Evolutionary conservation across 257 asterid genomes (phyloP), one percentile per base, ranked within the genome.

Genomic region (Rubia yunnanensis): DNA sequence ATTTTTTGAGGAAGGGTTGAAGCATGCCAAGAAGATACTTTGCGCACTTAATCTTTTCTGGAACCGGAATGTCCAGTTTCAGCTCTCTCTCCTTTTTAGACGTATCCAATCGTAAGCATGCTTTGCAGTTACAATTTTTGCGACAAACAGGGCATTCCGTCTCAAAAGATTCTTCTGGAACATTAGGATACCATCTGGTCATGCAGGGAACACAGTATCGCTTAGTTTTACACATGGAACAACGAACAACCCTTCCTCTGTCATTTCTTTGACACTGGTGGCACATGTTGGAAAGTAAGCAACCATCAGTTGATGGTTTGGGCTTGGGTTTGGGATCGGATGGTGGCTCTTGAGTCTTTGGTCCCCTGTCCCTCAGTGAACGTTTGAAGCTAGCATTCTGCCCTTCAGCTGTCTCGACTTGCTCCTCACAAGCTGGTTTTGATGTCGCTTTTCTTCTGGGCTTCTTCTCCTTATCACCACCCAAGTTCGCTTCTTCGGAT

Each of bases 221-320:
- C 77, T 78, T 92, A 3, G 76, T 50, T 0, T 5, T 10, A 72
- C 98, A 92, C n/a, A 55, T 68, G 71, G 80, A 79, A 77, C 98
- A 92, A 18, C 83, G 79, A 70, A 89, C 89, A 56, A 89, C 96
- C 70, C 77, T 67, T 74, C 95, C 96, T 73, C 87, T 92, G 67
- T 85, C 95, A 55, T 84, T 89, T 80, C 92, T 84, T 83, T 83
- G 82, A 81, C 96, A 92, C 80, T 92, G 98, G 75, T 92, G 98
- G 58, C 98, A 92, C 80, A 74, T 83, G 72, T 66, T 85, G 30
- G 83, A 77, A 44, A 59, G 26, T 65, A 48, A 70, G 60, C 61
- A 76, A 72, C 80, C 87, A 38, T 46, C 20, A 10, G 18, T 5
- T 56, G 23, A 23, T 38, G 13, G 3, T 17, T 44, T 44, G 8